Base-by-base conservation (phyloP, 1,284 basidiomycete genomes). In the Neonothopanus nambi region DNA sequence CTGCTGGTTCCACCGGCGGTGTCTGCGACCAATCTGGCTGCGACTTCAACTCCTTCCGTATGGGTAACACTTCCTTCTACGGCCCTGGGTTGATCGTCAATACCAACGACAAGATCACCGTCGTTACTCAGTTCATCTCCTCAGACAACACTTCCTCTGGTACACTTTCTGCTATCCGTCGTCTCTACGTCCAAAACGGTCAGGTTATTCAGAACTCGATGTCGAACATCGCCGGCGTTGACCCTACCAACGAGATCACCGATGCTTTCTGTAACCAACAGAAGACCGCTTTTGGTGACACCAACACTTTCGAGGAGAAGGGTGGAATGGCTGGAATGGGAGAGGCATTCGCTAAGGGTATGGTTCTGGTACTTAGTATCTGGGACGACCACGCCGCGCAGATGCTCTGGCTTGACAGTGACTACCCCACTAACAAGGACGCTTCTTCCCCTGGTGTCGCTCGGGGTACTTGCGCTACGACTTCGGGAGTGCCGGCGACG, bases 41-140 rank as follows among this genome's bases (percentile, higher is more conserved):
- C 64, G 75, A 75, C 65, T 77, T 75, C 69, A 77, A 77, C 70
- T 72, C 73, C 48, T 77, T 66, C 67, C 72, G 74, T 59, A 70
- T 73, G 69, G 75, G 74, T 46, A 61, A 70, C 66, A 63, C 63
- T 40, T 58, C 7, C 39, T 55, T 56, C 51, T 36, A 40, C 20
- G 51, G 54, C 28, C 52, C 58, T 13, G 64, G 64, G 38, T 63
- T 63, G 65, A 74, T 68, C 57, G 69, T 78, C 63, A 69, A 78
- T 67, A 76, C 74, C 62, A 70, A 57, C 61, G 67, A 67, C 61
- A 70, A 70, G 62, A 67, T 82, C 68, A 81, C 80, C 47, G 76
- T 81, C 60, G 77, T 81, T 55, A 82, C 80, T 49, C 79, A 81
- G 63, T 81, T 81, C 76, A 57, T 78, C 55, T 79, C 78, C 60